Percentiles rank a stretch among this genome's conserved stretches.
phyloP scores from a whole-genome alignment of 768 basidiomycete genomes.

The Antrodiella citrinella region DNA sequence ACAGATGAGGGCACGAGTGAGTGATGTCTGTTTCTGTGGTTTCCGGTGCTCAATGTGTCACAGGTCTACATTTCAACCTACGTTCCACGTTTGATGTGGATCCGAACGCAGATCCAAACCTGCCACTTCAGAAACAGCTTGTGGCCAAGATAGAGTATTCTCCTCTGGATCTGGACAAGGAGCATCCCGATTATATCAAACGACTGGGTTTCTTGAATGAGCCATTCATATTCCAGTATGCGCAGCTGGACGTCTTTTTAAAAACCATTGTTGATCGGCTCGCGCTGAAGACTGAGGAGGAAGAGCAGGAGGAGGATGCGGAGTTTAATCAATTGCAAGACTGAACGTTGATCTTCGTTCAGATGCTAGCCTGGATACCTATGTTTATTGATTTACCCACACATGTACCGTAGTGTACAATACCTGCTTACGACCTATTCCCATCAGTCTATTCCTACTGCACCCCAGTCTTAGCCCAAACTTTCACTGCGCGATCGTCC shows the following conservation, averaged over 20 bases:
- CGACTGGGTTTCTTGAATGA: slow-evolving; percentile 52
- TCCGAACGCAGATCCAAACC: neutral
- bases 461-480: slow-evolving; percentile 52
- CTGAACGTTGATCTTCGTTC: neutral
- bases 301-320: slow-evolving; percentile 24
- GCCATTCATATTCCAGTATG: slow-evolving; percentile 60
- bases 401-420: neutral
- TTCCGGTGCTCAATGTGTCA: neutral
- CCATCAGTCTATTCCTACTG: neutral
- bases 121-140: slow-evolving; percentile 31
- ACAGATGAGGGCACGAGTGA: too few species aligned
- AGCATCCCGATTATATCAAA: slow-evolving; percentile 45
- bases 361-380: slow-evolving; percentile 1
- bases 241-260: slow-evolving; percentile 62
- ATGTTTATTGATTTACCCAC: neutral
- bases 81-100: slow-evolving; percentile 7
- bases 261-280: slow-evolving; percentile 47
- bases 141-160: slow-evolving; percentile 48
- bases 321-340: slow-evolving; percentile 16
- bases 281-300: slow-evolving; percentile 21
- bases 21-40: too few species aligned
- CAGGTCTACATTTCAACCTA: slow-evolving; percentile 51
- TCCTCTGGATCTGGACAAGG: slow-evolving; percentile 58
- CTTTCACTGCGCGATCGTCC: slow-evolving; percentile 35
- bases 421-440: neutral